A percentile compares a stretch with the other conserved stretches of the same genome.
These are phyloP conservation scores for Wallacemonas sp. DNA, from an alignment of 208 protist genomes.

Conservation along the genomic window DNA sequence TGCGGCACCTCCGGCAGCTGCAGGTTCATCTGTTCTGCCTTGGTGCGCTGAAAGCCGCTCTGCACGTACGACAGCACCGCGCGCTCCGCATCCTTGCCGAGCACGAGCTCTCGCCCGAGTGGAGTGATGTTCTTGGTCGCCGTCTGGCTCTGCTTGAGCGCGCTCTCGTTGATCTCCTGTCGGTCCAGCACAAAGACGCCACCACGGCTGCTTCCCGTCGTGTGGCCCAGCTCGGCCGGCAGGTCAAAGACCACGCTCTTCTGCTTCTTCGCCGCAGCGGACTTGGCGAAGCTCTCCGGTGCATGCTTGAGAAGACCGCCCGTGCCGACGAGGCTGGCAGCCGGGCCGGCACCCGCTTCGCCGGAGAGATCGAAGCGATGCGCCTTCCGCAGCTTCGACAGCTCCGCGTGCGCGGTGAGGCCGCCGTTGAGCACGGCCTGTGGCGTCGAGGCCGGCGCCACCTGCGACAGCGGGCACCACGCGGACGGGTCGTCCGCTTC, in stretches of 20 bases:
- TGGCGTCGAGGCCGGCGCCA: conserved; percentile 28
- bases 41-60: conserved; percentile 50
- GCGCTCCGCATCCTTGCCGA: conserved; percentile 60
- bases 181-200: conserved; percentile 16
- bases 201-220: background rate
- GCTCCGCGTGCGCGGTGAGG: conserved; percentile 40
- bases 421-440: conserved; percentile 23
- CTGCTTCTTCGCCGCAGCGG: conserved; percentile 10
- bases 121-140: conserved; percentile 63
- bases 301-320: conserved; percentile 8
- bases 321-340: background rate
- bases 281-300: background rate
- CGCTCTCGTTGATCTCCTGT: background rate
- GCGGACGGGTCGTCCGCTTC: conserved; percentile 72
- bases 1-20: conserved; percentile 53
- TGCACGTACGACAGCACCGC: conserved; percentile 67
- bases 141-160: conserved; percentile 71
- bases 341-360: background rate
- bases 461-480: conserved; percentile 75
- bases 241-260: conserved; percentile 17
- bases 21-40: conserved; percentile 65
- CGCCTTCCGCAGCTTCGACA: conserved; percentile 63
- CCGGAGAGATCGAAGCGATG: conserved; percentile 37
- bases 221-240: background rate
- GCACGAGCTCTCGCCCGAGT: conserved; percentile 75